These are phyloP conservation scores for Trichomonas vaginalis DNA, from an alignment of 208 protist genomes.

Conservation along the genomic window DNA sequence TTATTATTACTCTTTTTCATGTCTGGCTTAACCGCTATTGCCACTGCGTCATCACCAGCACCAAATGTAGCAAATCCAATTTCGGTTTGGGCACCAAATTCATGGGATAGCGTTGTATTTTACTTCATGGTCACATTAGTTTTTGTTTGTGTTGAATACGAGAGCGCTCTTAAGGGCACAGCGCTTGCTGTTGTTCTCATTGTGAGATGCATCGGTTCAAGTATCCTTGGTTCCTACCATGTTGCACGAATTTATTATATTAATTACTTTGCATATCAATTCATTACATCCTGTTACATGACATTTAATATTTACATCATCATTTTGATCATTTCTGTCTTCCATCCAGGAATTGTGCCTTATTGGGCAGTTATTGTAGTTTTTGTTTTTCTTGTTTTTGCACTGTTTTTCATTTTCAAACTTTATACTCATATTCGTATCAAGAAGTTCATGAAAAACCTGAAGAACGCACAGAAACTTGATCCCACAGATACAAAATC, in stretches of 20 bases:
- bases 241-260: neutral
- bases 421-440: neutral
- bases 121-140: neutral
- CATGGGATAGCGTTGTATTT: neutral
- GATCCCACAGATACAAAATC: neutral
- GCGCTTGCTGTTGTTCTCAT: neutral
- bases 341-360: neutral
- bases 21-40: neutral
- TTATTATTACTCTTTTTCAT: neutral
- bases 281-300: neutral
- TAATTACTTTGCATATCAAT: neutral
- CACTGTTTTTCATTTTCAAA: neutral
- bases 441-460: neutral
- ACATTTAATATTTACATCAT: neutral
- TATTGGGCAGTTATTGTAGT: neutral
- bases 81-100: neutral
- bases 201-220: neutral
- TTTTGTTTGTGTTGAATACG: neutral
- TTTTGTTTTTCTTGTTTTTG: neutral
- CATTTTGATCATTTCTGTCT: neutral
- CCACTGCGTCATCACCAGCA: neutral
- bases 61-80: neutral
- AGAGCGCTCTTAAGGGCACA: neutral
- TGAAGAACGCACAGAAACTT: neutral
- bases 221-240: neutral